Evolutionary conservation across 805 yeast species (phyloP), one percentile per base, ranked within the genome.

Genomic region (Metschnikowia borealis): DNA sequence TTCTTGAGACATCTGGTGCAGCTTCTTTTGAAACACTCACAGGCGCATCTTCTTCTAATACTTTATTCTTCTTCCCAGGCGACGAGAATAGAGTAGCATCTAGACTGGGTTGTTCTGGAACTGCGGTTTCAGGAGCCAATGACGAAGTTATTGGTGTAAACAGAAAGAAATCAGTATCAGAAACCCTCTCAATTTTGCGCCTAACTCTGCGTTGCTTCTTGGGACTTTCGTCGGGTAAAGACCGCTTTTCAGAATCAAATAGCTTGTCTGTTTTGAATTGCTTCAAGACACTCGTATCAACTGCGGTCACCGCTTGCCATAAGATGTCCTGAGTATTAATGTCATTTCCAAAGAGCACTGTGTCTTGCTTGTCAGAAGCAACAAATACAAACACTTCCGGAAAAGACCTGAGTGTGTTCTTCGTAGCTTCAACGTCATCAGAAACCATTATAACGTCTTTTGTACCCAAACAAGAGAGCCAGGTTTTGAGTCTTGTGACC

Each of bases 111-210:
- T 41, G 26, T 31, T 42, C 45, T 6, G 31, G 15, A 3, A 3
- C 13, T 10, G 36, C 36, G n/a, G 38, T 6, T 14, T 39, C 21
- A 39, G 43, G 20, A 15, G 43, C 21, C 21, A 39, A 26, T 18
- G 45, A 33, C 6, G 55, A 48, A 38, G 47, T 47, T 17, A 42
- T 15, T 3, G 56, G 55, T 2, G 57, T 42, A 34, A 70, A 65
- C 49, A 67, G 69, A 46, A 71, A 69, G 47, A 71, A 71, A 42
- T 69, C 69, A 34, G 70, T 59, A 15, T 63, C 67, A 44, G 61
- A 64, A 2, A 67, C 70, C 38, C 63, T 62, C 48, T 69, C 68
- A 35, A 66, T 61, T 44, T 62, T 68, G 36, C 69, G 57, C 53
- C 74, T 57, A 47, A 68, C 69, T 31, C 70, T 54, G 31, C 60